phyloP scores from a whole-genome alignment of 305 asterid species.

The Fraxinus baroniana region DNA sequence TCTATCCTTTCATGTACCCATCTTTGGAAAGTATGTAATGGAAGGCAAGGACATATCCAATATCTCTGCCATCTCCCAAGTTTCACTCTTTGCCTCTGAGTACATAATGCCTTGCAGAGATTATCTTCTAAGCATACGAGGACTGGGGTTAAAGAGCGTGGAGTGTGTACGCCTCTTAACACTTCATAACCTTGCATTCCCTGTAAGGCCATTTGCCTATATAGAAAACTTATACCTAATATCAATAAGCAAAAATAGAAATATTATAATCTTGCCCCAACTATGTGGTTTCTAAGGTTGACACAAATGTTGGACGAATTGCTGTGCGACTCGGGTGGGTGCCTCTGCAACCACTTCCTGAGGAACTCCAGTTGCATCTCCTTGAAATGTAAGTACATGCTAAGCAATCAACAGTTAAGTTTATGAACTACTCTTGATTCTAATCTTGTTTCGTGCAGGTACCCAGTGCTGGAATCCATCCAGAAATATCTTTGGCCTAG shows the following conservation, averaged over 20 bases:
- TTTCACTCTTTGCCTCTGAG: slow-evolving; percentile 7
- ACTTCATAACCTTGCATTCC: slow-evolving; percentile 89
- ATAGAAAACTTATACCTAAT: slow-evolving; percentile 24
- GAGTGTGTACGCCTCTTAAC: slow-evolving; percentile 92
- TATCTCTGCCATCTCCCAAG: slow-evolving; percentile 5
- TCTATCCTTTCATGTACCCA: slow-evolving; percentile 10
- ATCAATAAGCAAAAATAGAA: not conserved
- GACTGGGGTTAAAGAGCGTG: slow-evolving; percentile 93
- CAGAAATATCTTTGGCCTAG: slow-evolving; percentile 96
- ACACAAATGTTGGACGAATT: slow-evolving; percentile 95
- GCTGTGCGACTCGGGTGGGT: slow-evolving; percentile 99
- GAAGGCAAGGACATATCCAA: slow-evolving; percentile 8
- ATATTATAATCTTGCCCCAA: slow-evolving; percentile 21
- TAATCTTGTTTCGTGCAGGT: slow-evolving; percentile 46
- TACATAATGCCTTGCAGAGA: slow-evolving; percentile 55
- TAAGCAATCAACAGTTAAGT: slow-evolving; percentile 14
- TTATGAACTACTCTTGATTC: slow-evolving; percentile 23
- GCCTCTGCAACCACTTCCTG: slow-evolving; percentile 97
- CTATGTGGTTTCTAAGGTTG: slow-evolving; percentile 62
- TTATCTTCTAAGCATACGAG: slow-evolving; percentile 77
- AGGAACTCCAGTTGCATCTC: slow-evolving; percentile 88
- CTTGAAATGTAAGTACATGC: slow-evolving; percentile 71
- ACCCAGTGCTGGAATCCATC: slow-evolving; percentile 77
- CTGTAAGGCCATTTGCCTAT: slow-evolving; percentile 52
- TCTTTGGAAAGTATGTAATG: not conserved